phyloP scores from a whole-genome alignment of 768 basidiomycete species.

The Pulveroboletus frians region DNA sequence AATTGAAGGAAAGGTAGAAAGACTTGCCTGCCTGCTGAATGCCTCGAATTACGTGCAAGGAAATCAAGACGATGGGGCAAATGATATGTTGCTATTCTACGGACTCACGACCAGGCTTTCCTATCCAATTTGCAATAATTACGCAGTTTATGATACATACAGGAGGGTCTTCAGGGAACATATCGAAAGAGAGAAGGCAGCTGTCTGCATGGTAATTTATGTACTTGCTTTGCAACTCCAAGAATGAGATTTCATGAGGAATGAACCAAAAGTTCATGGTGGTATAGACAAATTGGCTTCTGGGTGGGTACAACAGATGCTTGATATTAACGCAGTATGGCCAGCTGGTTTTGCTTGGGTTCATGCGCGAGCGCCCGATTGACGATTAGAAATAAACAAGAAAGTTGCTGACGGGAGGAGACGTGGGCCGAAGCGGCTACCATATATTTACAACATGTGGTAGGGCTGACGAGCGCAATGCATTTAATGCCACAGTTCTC shows the following conservation, averaged over 20 bases:
- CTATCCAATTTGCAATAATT: background rate
- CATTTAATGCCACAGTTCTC: constrained; percentile 54
- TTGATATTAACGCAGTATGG: constrained; percentile 22
- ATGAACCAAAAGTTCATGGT: constrained; percentile 9
- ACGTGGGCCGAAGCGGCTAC: background rate
- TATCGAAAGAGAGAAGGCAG: constrained; percentile 15
- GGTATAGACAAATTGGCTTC: constrained; percentile 23
- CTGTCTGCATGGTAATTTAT: constrained; percentile 19
- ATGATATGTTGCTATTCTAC: background rate
- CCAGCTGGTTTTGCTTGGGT: constrained; percentile 18
- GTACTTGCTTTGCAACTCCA: constrained; percentile 9
- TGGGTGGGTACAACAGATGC: constrained; percentile 26
- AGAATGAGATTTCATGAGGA: constrained; percentile 1
- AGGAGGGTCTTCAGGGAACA: constrained; percentile 11
- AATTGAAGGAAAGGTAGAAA: constrained; percentile 2
- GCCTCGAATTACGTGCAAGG: background rate
- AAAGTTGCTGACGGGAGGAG: background rate
- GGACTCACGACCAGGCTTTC: background rate
- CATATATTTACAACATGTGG: constrained; percentile 4
- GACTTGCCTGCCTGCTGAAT: background rate
- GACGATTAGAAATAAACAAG: constrained; percentile 29
- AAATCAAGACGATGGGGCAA: background rate
- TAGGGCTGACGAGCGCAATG: background rate
- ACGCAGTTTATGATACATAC: constrained; percentile 21
- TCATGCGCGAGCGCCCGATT: constrained; percentile 11